Percentiles rank a stretch among this genome's conserved stretches.
Evolutionary conservation across 129 eudicot genomes (phyloP).

Genomic region (sunflower (Helianthus annuus)): HanXRQr2.0-SUNRISE NC_035437.2:158565354-158565853

Average conservation of each 20-base stretch:
- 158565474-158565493: constrained; percentile 77
- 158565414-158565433: constrained; percentile 89
- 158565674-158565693: constrained; percentile 98
- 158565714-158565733: neutral
- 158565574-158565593: constrained; percentile 84
- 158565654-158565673: constrained; percentile 91
- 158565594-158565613: constrained; percentile 87
- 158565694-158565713: neutral
- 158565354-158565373: constrained; percentile 99
- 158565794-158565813: constrained; percentile 80
- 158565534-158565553: constrained; percentile 91
- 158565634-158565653: constrained; percentile 89
- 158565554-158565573: constrained; percentile 88
- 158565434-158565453: constrained; percentile 90
- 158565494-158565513: constrained; percentile 87
- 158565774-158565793: constrained; percentile 81
- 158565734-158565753: neutral
- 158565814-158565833: constrained; percentile 74
- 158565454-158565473: constrained; percentile 97
- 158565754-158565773: constrained; percentile 70
- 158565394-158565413: constrained; percentile 78
- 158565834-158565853: constrained; percentile 74
- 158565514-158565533: constrained; percentile 99
- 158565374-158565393: constrained; percentile 76
- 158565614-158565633: constrained; percentile 93